Conservation (phyloP, 1,139 yeast species). For the Yamadazyma aaseri region DNA sequence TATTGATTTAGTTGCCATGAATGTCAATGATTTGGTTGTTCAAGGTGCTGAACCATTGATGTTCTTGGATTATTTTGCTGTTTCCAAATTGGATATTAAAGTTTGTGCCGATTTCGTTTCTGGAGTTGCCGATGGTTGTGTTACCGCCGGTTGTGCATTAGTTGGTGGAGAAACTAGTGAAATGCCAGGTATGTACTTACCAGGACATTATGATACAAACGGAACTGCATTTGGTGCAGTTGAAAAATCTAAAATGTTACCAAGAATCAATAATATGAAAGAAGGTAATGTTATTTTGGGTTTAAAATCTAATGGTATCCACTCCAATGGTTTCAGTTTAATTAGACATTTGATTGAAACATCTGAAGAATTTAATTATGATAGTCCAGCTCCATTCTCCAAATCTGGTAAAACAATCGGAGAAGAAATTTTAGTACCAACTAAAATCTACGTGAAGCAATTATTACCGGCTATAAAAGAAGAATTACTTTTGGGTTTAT, state of each 20-base stretch:
- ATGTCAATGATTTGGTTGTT: slow-evolving; percentile 93
- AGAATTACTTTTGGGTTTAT: slow-evolving; percentile 77
- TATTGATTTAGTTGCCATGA: slow-evolving; percentile 98
- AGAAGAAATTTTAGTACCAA: slow-evolving; percentile 82
- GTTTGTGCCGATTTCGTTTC: slow-evolving; percentile 86
- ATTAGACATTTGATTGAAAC: slow-evolving; percentile 92
- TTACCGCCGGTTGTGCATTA: slow-evolving; percentile 91
- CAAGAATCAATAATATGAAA: slow-evolving; percentile 62
- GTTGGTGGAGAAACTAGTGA: slow-evolving; percentile 99
- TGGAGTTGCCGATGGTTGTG: slow-evolving; percentile 97
- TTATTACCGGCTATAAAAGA: slow-evolving; percentile 70
- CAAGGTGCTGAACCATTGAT: slow-evolving; percentile 98
- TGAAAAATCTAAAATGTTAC: slow-evolving; percentile 70
- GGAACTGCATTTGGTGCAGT: slow-evolving; percentile 99
- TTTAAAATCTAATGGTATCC: slow-evolving; percentile 86
- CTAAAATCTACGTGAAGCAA: slow-evolving; percentile 92
- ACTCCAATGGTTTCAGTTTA: slow-evolving; percentile 94
- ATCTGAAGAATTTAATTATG: slow-evolving; percentile 64
- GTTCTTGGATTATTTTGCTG: slow-evolving; percentile 95
- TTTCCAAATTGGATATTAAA: slow-evolving; percentile 82
- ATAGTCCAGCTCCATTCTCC: slow-evolving; percentile 82
- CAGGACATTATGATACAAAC: slow-evolving; percentile 94
- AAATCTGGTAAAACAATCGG: slow-evolving; percentile 72
- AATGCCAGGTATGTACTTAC: slow-evolving; percentile 98
- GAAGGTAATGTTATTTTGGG: slow-evolving; percentile 86